These are phyloP conservation scores for Xylaria longipes DNA, from an alignment of 495 filamentous ascomycete genomes.

Conservation along the genomic window DNA sequence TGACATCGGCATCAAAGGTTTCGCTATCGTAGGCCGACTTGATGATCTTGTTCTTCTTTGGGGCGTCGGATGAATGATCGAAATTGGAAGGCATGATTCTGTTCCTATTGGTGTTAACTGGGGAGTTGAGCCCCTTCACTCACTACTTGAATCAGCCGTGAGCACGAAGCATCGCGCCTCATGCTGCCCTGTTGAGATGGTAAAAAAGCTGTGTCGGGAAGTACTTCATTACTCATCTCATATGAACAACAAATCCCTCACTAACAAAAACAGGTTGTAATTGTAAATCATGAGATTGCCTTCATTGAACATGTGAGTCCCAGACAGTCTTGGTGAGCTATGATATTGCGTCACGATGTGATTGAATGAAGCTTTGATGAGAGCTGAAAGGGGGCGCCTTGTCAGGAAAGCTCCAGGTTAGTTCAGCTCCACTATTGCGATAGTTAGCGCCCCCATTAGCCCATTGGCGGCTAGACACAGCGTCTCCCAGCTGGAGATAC, in stretches of 20 bases:
- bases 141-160: neutral
- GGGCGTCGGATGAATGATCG: conserved; percentile 45
- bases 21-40: conserved; percentile 82
- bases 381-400: conserved; percentile 2
- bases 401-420: neutral
- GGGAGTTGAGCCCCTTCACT: conserved; percentile 18
- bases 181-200: conserved; percentile 11
- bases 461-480: neutral
- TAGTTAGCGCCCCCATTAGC: neutral
- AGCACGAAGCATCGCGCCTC: conserved; percentile 19
- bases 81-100: conserved; percentile 50
- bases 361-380: conserved; percentile 17
- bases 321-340: neutral
- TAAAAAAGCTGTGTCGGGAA: neutral
- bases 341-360: neutral
- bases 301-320: neutral
- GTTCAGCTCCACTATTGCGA: neutral
- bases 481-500: neutral
- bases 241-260: neutral
- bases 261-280: neutral
- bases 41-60: conserved; percentile 56
- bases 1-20: conserved; percentile 84
- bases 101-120: neutral
- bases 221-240: conserved; percentile 6
- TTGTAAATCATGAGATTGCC: neutral